phyloP scores from a whole-genome alignment of 345 rosid genomes.

The Streptanthus diversifolius region DNA sequence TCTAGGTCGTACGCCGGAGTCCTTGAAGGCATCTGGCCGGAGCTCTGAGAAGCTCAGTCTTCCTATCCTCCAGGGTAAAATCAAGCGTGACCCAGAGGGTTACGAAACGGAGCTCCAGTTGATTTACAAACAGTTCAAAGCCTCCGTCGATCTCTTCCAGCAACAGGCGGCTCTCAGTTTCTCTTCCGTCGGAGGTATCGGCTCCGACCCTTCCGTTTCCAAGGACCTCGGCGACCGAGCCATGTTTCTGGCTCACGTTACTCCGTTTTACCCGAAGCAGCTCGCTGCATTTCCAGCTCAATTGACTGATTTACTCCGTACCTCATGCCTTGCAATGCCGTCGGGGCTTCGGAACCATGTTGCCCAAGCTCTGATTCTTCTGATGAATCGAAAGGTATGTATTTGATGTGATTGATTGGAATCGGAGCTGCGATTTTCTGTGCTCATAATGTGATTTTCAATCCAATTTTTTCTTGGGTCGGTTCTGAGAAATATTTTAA shows the following conservation, averaged over 20 bases:
- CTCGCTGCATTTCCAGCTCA: constrained; percentile 60
- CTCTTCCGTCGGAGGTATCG: constrained; percentile 59
- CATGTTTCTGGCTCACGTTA: constrained; percentile 75
- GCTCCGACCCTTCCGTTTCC: constrained; percentile 58
- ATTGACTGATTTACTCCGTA: constrained; percentile 66
- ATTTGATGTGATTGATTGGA: neutral
- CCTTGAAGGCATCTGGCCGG: constrained; percentile 72
- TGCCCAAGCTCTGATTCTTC: constrained; percentile 72
- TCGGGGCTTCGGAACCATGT: constrained; percentile 75
- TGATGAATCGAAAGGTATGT: constrained; percentile 62
- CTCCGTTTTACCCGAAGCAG: constrained; percentile 70
- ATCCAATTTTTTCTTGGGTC: neutral
- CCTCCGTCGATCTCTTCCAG: constrained; percentile 73
- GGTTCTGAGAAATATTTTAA: neutral
- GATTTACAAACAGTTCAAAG: constrained; percentile 71
- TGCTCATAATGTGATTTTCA: neutral
- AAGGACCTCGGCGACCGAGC: constrained; percentile 81
- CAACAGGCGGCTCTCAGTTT: constrained; percentile 76
- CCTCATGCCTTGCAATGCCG: constrained; percentile 59
- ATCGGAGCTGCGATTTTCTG: neutral
- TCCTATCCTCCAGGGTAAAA: constrained; percentile 64
- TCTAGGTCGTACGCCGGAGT: constrained; percentile 41
- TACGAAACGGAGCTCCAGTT: constrained; percentile 67
- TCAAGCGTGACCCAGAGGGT: constrained; percentile 87
- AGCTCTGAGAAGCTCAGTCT: constrained; percentile 74